Base-by-base conservation (phyloP, 768 basidiomycete genomes). In the Leccinum subtestaceum region DNA sequence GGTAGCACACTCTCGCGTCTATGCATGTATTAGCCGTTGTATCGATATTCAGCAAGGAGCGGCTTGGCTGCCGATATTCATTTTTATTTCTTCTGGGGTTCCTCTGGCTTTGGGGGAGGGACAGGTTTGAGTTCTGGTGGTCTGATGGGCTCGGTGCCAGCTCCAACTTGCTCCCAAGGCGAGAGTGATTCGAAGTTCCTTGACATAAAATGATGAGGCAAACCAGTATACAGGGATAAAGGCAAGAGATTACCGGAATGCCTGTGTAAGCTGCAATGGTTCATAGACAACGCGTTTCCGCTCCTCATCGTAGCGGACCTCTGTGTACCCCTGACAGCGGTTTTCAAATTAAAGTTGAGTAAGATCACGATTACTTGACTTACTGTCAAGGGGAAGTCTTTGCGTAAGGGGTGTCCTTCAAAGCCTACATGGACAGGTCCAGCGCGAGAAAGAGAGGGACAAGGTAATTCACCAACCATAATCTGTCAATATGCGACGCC, bases 331-430 rank as follows among this genome's bases (percentile, higher is more conserved):
- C 95, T 97, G 67, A 27, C 19, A 52, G 56, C 55, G 48, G 60
- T 29, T 23, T 23, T 19, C 11, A 50, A 25, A 45, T 50, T 27
- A 43, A 51, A 25, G 2, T 23, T 27, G 40, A 47, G 52, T 2
- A 34, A 43, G 48, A 36, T 1, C 9, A 32, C 10, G 34, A 31
- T 4, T 38, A 36, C 5, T 12, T 13, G 23, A 77, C 87, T 65
- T 71, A 94, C 95, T 9, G 95, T 97, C 66, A 99, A 76, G 32
- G 97, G 97, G 83, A 98, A 99, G 72, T 99, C 97, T 74, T 99
- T 99, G 62, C 97, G 86, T 49, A 99, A 75, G 10, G 97, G 97
- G 71, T 99, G 95, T 21, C 97, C 97, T 75, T 98, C 95, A 67
- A 98, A 97, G 57, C 93, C 91, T 93, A 46, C 7, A 52, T 19